These are phyloP conservation scores for Terfezia claveryi DNA, from an alignment of 495 filamentous ascomycete genomes.

Conservation along the genomic window DNA sequence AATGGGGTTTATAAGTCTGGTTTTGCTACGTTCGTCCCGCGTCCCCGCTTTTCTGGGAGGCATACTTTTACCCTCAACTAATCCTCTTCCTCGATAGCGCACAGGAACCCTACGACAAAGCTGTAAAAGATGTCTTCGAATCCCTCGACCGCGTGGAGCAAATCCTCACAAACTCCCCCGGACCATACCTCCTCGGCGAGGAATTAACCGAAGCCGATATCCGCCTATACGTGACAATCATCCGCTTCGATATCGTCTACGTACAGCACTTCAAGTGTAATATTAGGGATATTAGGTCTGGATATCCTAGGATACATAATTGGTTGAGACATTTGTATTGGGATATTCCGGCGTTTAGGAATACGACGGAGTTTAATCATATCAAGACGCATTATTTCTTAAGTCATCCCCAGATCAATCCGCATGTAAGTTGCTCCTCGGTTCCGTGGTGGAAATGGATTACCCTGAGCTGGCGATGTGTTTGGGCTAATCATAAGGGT, in stretches of 20 bases:
- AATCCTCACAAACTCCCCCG: slow-evolving; percentile 33
- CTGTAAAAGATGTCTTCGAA: slow-evolving; percentile 43
- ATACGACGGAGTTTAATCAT: slow-evolving; percentile 46
- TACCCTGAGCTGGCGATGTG: slow-evolving; percentile 13
- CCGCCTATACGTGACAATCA: slow-evolving; percentile 58
- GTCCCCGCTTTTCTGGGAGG: neutral
- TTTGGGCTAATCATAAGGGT: neutral
- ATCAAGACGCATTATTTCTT: slow-evolving; percentile 34
- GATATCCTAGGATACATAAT: slow-evolving; percentile 43
- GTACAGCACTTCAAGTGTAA: slow-evolving; percentile 94
- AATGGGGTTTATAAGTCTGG: slow-evolving; percentile 68
- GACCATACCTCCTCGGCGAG: slow-evolving; percentile 46
- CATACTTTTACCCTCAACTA: neutral
- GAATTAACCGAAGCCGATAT: slow-evolving; percentile 63
- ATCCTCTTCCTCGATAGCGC: slow-evolving; percentile 18
- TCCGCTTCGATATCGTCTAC: slow-evolving; percentile 73
- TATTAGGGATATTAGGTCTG: slow-evolving; percentile 55
- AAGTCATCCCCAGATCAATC: slow-evolving; percentile 37
- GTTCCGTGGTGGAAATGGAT: neutral
- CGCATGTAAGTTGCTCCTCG: slow-evolving; percentile 15
- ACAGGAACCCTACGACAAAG: slow-evolving; percentile 55
- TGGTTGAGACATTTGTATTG: slow-evolving; percentile 57
- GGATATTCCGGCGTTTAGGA: slow-evolving; percentile 43
- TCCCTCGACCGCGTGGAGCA: slow-evolving; percentile 49
- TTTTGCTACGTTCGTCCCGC: slow-evolving; percentile 33